Conservation (phyloP, 176 grass and related monocot genomes). For the Avena insularis region DNA sequence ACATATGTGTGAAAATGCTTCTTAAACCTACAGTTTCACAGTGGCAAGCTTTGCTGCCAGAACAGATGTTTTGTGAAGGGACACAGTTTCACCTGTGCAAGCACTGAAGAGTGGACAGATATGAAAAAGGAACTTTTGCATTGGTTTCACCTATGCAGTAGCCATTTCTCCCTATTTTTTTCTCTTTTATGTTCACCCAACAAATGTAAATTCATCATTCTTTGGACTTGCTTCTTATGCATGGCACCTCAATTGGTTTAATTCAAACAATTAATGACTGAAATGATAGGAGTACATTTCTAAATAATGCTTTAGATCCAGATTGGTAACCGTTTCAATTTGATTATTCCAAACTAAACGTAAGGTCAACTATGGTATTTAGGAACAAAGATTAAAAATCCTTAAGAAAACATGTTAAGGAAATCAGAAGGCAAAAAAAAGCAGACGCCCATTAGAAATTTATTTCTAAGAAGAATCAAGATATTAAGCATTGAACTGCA, state of each 20-base stretch:
- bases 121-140: not conserved
- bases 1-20: not conserved
- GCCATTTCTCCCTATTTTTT: not conserved
- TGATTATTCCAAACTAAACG: not conserved
- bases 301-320: not conserved
- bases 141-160: not conserved
- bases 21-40: not conserved
- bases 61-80: not conserved
- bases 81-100: not conserved
- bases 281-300: not conserved
- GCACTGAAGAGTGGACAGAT: not conserved
- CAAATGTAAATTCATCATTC: not conserved
- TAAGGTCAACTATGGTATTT: not conserved
- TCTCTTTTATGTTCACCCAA: not conserved
- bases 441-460: not conserved
- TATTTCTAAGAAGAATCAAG: too few relatives aligned
- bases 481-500: not conserved
- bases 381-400: not conserved
- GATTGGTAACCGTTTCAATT: not conserved
- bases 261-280: not conserved
- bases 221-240: not conserved
- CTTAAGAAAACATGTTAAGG: not conserved
- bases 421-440: not conserved
- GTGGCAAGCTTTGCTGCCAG: not conserved
- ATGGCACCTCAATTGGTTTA: not conserved